A percentile compares a stretch with the other conserved stretches of the same genome.
These are phyloP conservation scores for Trametes polyzona DNA, from an alignment of 1,284 basidiomycete species.

Conservation along the genomic window DNA sequence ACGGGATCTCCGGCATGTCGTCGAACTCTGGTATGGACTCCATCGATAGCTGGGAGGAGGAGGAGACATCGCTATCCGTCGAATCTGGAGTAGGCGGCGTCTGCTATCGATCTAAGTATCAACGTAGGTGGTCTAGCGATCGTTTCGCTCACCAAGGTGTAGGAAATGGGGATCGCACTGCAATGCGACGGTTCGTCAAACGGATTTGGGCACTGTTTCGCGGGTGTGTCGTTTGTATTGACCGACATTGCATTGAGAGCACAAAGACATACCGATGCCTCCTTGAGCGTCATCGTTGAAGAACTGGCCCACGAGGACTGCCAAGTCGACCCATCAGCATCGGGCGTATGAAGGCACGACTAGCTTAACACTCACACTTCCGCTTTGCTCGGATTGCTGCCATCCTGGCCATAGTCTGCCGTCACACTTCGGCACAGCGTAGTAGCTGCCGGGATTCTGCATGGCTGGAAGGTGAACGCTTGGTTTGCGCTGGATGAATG, in stretches of 20 bases:
- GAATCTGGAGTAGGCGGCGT: conserved; percentile 30
- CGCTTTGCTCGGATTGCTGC: conserved; percentile 28
- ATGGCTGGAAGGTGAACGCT: conserved; percentile 24
- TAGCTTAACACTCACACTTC: conserved; percentile 27
- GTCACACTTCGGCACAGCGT: conserved; percentile 26
- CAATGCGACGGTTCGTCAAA: conserved; percentile 12
- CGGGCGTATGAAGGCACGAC: background rate
- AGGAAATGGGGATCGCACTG: conserved; percentile 21
- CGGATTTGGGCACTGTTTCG: conserved; percentile 4
- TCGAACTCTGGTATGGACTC: conserved; percentile 31
- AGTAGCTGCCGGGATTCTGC: conserved; percentile 31
- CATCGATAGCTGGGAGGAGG: conserved; percentile 32
- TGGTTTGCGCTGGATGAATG: conserved; percentile 1
- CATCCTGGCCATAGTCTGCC: conserved; percentile 33
- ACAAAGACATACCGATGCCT: conserved; percentile 18
- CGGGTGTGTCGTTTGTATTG: background rate
- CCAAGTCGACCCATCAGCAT: background rate
- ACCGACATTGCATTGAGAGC: background rate
- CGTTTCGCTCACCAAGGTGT: conserved; percentile 16
- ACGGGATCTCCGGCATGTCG: conserved; percentile 38
- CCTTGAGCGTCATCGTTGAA: conserved; percentile 22
- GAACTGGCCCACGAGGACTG: conserved; percentile 32
- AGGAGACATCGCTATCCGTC: conserved; percentile 32
- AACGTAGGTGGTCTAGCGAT: too few species aligned
- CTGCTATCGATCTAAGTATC: conserved; percentile 10